Conservation (phyloP, 2,329 filamentous ascomycete species). For the Xylariaceae sp. region DNA sequence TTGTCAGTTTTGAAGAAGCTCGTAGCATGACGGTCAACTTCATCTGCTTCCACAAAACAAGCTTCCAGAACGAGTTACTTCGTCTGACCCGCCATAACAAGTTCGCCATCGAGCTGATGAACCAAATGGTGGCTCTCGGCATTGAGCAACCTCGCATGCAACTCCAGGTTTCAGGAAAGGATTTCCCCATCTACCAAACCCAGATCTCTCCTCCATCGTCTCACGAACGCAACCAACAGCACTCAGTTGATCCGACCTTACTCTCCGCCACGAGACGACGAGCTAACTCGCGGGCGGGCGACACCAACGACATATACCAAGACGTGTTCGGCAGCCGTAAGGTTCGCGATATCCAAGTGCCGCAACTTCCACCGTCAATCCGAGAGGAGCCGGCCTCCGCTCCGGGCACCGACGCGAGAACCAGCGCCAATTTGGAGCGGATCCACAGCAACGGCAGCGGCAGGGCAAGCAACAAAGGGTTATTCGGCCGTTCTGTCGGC, state of each 20-base stretch:
- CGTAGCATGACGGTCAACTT: conserved; percentile 86
- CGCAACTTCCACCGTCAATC: conserved; percentile 27
- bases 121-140: conserved; percentile 74
- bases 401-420: conserved; percentile 29
- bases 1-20: conserved; percentile 74
- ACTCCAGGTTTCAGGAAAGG: conserved; percentile 62
- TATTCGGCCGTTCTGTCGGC: conserved; percentile 25
- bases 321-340: conserved; percentile 45
- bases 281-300: conserved; percentile 26
- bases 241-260: conserved; percentile 26
- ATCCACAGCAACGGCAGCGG: conserved; percentile 20
- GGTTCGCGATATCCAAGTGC: conserved; percentile 17
- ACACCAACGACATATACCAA: conserved; percentile 39
- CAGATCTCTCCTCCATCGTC: conserved; percentile 35
- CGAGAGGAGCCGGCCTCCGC: conserved; percentile 24
- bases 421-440: conserved; percentile 23
- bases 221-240: conserved; percentile 18
- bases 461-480: conserved; percentile 15
- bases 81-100: conserved; percentile 89
- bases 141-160: conserved; percentile 80
- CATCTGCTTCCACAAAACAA: conserved; percentile 96
- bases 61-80: conserved; percentile 90
- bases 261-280: conserved; percentile 29
- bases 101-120: conserved; percentile 88
- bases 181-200: conserved; percentile 59